Conservation (phyloP, 192 early-diverging fungal species). For the Entomortierella parvispora region DNA sequence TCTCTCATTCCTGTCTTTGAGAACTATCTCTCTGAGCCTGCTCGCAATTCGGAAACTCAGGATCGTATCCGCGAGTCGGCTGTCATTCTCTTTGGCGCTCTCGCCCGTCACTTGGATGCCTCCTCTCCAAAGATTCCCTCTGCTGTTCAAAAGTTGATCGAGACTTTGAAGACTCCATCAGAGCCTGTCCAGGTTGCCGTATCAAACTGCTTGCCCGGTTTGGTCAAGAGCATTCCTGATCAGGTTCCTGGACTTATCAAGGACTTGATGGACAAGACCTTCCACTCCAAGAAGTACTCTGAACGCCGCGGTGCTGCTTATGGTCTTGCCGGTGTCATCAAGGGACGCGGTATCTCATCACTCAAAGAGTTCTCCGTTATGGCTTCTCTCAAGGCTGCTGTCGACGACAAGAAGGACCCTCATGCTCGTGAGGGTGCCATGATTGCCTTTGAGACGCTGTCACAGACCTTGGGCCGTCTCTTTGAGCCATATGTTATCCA, state of each 20-base stretch:
- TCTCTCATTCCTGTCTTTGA: conserved; percentile 83
- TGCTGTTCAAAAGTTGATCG: conserved; percentile 88
- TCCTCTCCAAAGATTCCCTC: conserved; percentile 78
- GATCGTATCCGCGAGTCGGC: conserved; percentile 92
- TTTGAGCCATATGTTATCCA: conserved; percentile 98
- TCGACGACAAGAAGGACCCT: conserved; percentile 80
- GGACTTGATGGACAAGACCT: conserved; percentile 73
- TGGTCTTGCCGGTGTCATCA: conserved; percentile 93
- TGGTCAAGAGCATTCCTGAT: conserved; percentile 79
- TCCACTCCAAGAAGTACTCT: conserved; percentile 82
- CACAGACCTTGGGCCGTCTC: conserved; percentile 83
- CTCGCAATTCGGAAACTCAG: conserved; percentile 74
- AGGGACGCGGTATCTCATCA: conserved; percentile 88
- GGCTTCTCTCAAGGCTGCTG: conserved; percentile 78
- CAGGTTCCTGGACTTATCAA: conserved; percentile 69
- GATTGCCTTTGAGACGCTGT: conserved; percentile 93
- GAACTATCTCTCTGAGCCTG: conserved; percentile 76
- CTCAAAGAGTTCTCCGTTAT: conserved; percentile 90
- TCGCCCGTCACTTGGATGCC: conserved; percentile 86
- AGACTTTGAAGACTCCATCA: conserved; percentile 91
- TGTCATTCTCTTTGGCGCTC: conserved; percentile 91
- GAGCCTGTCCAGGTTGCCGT: conserved; percentile 96
- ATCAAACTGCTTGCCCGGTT: conserved; percentile 90
- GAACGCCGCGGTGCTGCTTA: conserved; percentile 93
- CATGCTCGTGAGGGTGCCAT: conserved; percentile 91